phyloP scores from a whole-genome alignment of 2,329 filamentous ascomycete species.

The Chaetomiaceae sp. region DNA sequence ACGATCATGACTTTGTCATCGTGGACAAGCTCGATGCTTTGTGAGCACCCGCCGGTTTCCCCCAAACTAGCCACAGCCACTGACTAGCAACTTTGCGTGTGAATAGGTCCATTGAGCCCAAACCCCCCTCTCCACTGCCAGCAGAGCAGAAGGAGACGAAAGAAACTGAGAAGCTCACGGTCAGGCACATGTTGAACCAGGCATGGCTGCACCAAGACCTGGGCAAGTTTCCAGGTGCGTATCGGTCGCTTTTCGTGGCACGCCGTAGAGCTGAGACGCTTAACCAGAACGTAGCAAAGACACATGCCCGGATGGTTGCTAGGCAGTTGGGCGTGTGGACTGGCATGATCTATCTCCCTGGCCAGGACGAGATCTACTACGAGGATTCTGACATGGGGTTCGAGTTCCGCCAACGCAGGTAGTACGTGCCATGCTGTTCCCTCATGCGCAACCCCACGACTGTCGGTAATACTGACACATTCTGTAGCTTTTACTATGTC shows the following conservation, averaged over 20 bases:
- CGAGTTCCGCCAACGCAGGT: constrained; percentile 51
- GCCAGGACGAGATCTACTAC: constrained; percentile 44
- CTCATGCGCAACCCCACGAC: too few relatives aligned
- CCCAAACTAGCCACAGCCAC: background rate
- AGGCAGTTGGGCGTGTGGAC: constrained; percentile 42
- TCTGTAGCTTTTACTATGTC: constrained; percentile 53
- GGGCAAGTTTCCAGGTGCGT: constrained; percentile 24
- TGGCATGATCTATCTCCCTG: constrained; percentile 52
- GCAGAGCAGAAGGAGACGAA: background rate
- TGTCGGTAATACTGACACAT: background rate
- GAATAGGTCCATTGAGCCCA: constrained; percentile 34
- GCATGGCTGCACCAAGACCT: constrained; percentile 17
- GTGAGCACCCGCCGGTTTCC: constrained; percentile 32
- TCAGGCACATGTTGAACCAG: constrained; percentile 15
- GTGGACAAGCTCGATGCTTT: constrained; percentile 51
- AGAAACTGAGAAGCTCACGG: constrained; percentile 11
- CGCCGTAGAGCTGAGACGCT: background rate
- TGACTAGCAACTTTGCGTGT: background rate
- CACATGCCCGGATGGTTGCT: constrained; percentile 52
- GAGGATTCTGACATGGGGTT: constrained; percentile 55
- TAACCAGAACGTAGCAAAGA: constrained; percentile 39
- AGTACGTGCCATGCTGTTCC: constrained; percentile 36
- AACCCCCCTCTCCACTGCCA: constrained; percentile 17
- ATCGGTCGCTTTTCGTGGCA: background rate
- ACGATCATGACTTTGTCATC: constrained; percentile 38